Evolutionary conservation across 1,284 basidiomycete genomes (phyloP).

Genomic region (Ganoderma meredithae): DNA sequence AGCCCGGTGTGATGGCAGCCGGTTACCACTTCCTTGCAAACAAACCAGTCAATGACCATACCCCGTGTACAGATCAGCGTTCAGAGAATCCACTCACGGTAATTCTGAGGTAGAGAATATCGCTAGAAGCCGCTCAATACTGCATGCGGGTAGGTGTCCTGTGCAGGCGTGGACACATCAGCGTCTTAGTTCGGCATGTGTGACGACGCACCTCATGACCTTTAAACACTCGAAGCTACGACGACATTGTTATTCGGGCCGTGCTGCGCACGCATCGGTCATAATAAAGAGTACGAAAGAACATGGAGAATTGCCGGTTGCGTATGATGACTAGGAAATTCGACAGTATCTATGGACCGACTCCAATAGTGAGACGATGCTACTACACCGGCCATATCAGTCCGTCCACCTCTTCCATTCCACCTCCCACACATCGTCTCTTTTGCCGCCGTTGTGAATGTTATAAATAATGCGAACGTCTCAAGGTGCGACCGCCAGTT

Average conservation of each 20-base stretch:
- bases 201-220: background rate
- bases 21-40: background rate
- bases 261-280: background rate
- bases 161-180: background rate
- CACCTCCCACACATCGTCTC: slow-evolving; percentile 22
- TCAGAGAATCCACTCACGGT: background rate
- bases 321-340: background rate
- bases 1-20: background rate
- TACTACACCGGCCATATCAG: slow-evolving; percentile 19
- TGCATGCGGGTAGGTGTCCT: background rate
- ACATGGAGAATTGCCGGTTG: slow-evolving; percentile 3
- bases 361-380: slow-evolving; percentile 29
- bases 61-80: background rate
- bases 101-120: no score
- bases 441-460: slow-evolving; percentile 29
- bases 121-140: background rate
- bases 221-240: background rate
- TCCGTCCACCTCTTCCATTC: slow-evolving; percentile 19
- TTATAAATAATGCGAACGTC: slow-evolving; percentile 23
- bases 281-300: background rate
- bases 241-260: background rate
- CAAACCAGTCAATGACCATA: background rate
- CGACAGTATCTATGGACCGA: slow-evolving; percentile 27
- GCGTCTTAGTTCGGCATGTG: background rate
- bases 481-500: background rate